Evolutionary conservation across 2,329 filamentous ascomycete species (phyloP), one percentile per base, ranked within the genome.

Genomic region (Pestalotiopsis sp.): DNA sequence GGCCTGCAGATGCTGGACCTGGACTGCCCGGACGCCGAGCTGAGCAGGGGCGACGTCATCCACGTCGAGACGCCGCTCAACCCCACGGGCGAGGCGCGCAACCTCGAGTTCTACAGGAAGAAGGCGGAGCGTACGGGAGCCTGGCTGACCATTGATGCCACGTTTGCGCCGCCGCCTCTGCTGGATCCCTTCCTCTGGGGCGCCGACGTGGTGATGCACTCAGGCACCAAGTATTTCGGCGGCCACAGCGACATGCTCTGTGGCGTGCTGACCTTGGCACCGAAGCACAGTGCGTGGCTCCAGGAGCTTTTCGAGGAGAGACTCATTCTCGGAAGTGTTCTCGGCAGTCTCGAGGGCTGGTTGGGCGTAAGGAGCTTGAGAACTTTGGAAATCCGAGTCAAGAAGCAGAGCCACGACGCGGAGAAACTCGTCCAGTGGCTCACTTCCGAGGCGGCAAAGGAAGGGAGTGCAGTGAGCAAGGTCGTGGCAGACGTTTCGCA

Each of bases 21-120:
- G 14, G 88, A 92, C 74, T 93, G 90, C 76, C 84, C 89, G 9
- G 84, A 87, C 14, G 87, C 88, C 55, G 87, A 90, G 41, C 85
- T 98, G 2, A 86, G 90, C 27, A 82, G 88, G 3, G 95, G 95
- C 2, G 96, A 98, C 78, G 84, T 98, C 3, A 87, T 99, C 65
- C 93, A 97, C 78, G 85, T 98, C 64, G 96, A 99, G 83, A 98
- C 95, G 4, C 96, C 96, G 0, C 85, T 98, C 52, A 99, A 99
- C 80, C 96, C 96, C 0, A 92, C 92, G 1, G 96, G 96, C 64
- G 91, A 92, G 74, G 94, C 94, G 1, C 91, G 89, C 73, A 85
- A 93, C 74, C 90, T 99, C 36, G 84, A 85, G 41, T 81, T 83
- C 66, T 97, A 92, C 78, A 93, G 94, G 0, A 84, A 88, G 3